phyloP scores from a whole-genome alignment of 192 early-diverging fungal genomes.

The Backusella westeae region DNA sequence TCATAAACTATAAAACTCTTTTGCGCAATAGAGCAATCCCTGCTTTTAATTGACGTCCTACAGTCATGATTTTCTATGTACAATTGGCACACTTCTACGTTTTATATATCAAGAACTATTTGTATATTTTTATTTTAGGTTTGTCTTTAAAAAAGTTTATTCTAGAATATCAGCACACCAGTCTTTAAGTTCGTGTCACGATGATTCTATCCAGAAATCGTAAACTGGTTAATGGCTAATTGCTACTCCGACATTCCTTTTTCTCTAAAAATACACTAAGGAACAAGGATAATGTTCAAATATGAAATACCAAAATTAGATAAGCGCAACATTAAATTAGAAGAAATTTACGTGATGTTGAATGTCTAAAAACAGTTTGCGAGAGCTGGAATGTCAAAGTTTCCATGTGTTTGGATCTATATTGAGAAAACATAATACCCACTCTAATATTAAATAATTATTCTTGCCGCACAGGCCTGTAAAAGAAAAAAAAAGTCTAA shows the following conservation, averaged over 20 bases:
- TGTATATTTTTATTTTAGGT: neutral
- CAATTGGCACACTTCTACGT: neutral
- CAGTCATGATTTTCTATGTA: neutral
- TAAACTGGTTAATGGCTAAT: neutral
- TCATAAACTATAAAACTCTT: neutral
- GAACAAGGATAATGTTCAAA: neutral
- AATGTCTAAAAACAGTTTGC: conserved; percentile 3
- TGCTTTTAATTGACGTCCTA: neutral
- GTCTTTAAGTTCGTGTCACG: neutral
- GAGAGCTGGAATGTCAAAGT: neutral
- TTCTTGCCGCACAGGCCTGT: neutral
- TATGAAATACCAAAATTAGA: neutral
- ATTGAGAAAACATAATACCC: neutral
- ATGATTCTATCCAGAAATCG: neutral
- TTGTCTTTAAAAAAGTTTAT: neutral
- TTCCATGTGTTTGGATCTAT: neutral
- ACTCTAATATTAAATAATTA: neutral
- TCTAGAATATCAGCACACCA: neutral
- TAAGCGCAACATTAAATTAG: neutral
- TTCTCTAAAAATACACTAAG: neutral
- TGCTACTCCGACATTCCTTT: neutral
- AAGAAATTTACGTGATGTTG: neutral
- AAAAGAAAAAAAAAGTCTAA: neutral
- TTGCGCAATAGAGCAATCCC: neutral
- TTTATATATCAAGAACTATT: neutral